Percentiles rank a stretch among this genome's conserved stretches.
phyloP scores from a whole-genome alignment of 75 land plant genomes.

The Cryptomeria japonica region DNA sequence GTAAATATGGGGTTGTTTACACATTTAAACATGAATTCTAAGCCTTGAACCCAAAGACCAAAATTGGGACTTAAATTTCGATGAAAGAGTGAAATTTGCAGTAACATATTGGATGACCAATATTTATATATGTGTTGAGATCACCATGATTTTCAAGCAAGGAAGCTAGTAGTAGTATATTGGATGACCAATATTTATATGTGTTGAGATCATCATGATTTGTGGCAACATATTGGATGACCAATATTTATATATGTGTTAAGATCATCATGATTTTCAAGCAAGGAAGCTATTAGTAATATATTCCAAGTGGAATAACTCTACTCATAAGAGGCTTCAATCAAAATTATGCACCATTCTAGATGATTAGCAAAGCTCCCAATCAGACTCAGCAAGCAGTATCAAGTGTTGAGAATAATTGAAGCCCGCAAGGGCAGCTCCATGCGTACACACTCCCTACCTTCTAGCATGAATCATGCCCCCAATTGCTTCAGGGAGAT shows the following conservation, averaged over 20 bases:
- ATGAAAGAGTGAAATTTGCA: too few relatives aligned
- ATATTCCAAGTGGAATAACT: background rate
- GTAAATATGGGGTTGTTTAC: too few relatives aligned
- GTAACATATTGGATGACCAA: too few relatives aligned
- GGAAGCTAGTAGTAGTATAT: background rate
- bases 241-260: background rate
- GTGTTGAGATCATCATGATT: too few relatives aligned
- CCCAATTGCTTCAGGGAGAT: background rate
- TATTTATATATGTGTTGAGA: background rate
- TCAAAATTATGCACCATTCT: background rate
- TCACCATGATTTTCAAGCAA: background rate
- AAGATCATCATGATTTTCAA: background rate
- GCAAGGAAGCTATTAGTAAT: background rate
- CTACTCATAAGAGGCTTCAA: background rate
- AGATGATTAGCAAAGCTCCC: background rate
- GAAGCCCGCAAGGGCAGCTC: background rate
- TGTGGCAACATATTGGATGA: too few relatives aligned
- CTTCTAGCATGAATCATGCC: background rate
- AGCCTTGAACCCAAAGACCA: too few relatives aligned
- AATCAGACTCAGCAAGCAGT: background rate
- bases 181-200: too few relatives aligned
- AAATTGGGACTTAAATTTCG: too few relatives aligned
- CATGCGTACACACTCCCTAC: background rate
- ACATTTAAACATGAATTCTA: too few relatives aligned
- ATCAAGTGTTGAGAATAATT: background rate